Base-by-base conservation (phyloP, 768 basidiomycete genomes). In the Sporobolomyces roseus region DNA sequence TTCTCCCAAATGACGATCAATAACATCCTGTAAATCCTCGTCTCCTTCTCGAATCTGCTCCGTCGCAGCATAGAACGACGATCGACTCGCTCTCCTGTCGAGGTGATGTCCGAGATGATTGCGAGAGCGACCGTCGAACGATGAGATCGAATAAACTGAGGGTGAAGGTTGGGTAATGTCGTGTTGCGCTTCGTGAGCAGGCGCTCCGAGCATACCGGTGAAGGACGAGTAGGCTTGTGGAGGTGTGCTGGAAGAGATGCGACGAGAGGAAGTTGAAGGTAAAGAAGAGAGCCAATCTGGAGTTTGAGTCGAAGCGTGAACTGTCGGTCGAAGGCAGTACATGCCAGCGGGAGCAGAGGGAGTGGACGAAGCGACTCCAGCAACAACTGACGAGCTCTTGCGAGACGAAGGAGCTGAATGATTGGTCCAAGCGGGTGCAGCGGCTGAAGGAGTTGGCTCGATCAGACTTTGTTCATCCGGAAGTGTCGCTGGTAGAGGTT, bases 121-220 rank as follows among this genome's bases (percentile, higher is more conserved):
- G n/a, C n/a, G n/a, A n/a, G n/a, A n/a, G n/a, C n/a, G n/a, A n/a
- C n/a, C n/a, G n/a, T 69, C 67, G 36, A 61, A 53, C 10, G 69
- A 71, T 8, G 55, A 46, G 35, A 71, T 51, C 8, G 69, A 71
- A 55, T 71, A 71, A 50, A 71, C 65, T 33, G 69, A 71, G 5
- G 69, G 69, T 21, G 69, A 71, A 30, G 61, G 51, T 9, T 51
- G 25, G 23, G 23, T 29, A 32, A 45, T 49, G 41, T 52, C 10
- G 48, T 29, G 46, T 61, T 50, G 35, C 63, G 69, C 25, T 36
- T 32, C 4, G 7, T n/a, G 41, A 16, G 45, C 6, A 23, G 45
- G 45, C 12, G 45, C 25, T 35, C n/a, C 56, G 46, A 62, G 56
- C 14, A 50, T 36, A 6, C 12, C 62, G 1, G 55, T 63, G 63